Evolutionary conservation across 495 filamentous ascomycete species (phyloP), one percentile per base, ranked within the genome.

Genomic region (Lepidopterella palustris): DNA sequence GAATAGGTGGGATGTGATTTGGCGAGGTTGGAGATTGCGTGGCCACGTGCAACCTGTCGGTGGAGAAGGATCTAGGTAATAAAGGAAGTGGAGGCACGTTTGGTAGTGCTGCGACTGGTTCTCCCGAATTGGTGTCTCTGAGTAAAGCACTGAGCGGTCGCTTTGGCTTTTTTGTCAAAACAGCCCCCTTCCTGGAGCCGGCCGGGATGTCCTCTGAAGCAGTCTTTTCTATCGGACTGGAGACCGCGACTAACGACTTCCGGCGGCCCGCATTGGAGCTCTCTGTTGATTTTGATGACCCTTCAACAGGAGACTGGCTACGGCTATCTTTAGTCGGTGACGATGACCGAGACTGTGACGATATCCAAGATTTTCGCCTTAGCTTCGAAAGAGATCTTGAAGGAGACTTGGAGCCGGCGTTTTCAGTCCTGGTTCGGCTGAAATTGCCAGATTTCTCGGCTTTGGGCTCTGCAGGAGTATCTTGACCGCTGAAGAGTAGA

Each of bases 1-100:
- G 80, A 60, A 84, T 71, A 11, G 77, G 78, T 11, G 82, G 80
- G 45, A 81, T 62, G 29, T 59, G 58, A 45, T 72, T 73, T 48
- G 79, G 60, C 57, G 77, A 68, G 59, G 79, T 69, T 59, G 77
- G 70, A 59, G 78, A 67, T 60, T 78, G 65, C 57, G 63, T 67
- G 61, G 66, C 72, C 53, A 49, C 69, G 29, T 63, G 77, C 63
- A 83, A 77, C 69, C 77, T 82, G 57, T 84, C 87, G 45, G 76
- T 78, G 11, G 84, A 87, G 52, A 79, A 79, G 42, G 75, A 82
- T 65, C 74, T 80, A 23, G 80, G 81, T 24, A 87, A 63, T 6
- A 77, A 73, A 1, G 81, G 79, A 11, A 82, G 76, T 11, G 75
- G 73, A 21, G 77, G 77, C 25, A 70, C 78, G 67, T 60, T 79